These are phyloP conservation scores for Pestalotiopsis sp. DNA, from an alignment of 2,329 filamentous ascomycete species.

Conservation along the genomic window DNA sequence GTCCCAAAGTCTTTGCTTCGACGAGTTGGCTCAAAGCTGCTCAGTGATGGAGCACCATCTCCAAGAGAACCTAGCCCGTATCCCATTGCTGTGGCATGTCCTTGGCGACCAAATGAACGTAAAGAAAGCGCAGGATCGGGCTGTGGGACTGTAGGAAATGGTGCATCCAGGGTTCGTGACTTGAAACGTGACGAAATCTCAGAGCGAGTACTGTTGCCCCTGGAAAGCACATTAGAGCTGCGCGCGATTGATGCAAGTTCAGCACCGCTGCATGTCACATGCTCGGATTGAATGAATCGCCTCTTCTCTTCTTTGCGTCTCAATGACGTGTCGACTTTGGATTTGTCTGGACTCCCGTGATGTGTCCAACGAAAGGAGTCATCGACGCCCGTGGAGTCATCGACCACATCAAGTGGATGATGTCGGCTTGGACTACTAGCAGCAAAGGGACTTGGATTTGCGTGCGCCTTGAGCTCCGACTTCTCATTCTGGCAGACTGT, in stretches of 20 bases:
- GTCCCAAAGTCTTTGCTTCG: constrained; percentile 18
- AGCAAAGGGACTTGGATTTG: no score
- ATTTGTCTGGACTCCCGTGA: no score
- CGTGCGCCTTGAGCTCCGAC: no score
- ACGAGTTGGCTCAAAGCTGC: constrained; percentile 7
- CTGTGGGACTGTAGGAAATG: constrained; percentile 3
- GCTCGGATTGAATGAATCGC: neutral
- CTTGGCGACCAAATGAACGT: neutral
- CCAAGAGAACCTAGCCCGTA: no score
- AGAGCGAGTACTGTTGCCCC: constrained; percentile 16
- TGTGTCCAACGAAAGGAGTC: no score
- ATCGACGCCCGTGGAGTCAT: no score
- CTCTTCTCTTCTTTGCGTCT: neutral
- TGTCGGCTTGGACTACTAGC: no score
- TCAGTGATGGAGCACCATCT: neutral
- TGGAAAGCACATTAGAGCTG: constrained; percentile 15
- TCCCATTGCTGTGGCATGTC: no score
- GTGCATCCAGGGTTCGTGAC: constrained; percentile 14
- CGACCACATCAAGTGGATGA: no score
- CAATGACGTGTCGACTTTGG: no score
- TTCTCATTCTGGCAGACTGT: no score
- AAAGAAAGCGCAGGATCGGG: neutral
- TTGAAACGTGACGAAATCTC: neutral
- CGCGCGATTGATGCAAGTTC: neutral
- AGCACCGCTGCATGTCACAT: neutral